phyloP scores from a whole-genome alignment of 345 rosid genomes.

The Dovyalis caffra region DNA sequence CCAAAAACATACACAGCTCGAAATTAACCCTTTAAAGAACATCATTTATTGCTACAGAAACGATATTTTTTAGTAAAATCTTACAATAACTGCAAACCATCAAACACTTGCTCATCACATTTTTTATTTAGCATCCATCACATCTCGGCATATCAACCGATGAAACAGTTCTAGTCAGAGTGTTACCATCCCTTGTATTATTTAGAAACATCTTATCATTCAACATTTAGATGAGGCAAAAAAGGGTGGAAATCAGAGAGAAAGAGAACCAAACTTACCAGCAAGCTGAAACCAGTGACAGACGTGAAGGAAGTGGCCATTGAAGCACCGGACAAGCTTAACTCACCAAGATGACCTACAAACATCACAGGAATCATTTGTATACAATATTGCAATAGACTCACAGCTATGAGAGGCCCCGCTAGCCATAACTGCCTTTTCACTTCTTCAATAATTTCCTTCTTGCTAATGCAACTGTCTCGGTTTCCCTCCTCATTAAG shows the following conservation, averaged over 20 bases:
- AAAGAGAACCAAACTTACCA: constrained; percentile 33
- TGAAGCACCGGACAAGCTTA: constrained; percentile 63
- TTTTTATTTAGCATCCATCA: no score
- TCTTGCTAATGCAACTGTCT: not conserved
- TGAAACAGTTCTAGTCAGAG: no score
- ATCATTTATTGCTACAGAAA: no score
- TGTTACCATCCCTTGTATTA: no score
- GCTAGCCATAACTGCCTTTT: constrained; percentile 65
- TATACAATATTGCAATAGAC: constrained; percentile 37
- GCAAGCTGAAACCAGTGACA: constrained; percentile 58
- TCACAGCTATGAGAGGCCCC: constrained; percentile 49
- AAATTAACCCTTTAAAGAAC: no score
- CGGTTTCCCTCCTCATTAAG: not conserved
- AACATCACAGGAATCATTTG: constrained; percentile 67
- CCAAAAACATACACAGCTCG: no score
- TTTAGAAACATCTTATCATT: no score
- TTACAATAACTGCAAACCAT: no score
- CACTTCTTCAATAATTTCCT: constrained; percentile 40
- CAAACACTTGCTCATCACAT: no score
- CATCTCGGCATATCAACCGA: no score
- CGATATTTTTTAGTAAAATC: no score
- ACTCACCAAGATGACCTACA: constrained; percentile 59
- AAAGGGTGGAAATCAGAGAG: not conserved
- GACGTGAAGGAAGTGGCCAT: constrained; percentile 65
- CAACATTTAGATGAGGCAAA: not conserved